Percentiles rank a stretch among this genome's conserved stretches.
Evolutionary conservation across 805 yeast species (phyloP).

Genomic region (Ogataea populi-albae): DNA sequence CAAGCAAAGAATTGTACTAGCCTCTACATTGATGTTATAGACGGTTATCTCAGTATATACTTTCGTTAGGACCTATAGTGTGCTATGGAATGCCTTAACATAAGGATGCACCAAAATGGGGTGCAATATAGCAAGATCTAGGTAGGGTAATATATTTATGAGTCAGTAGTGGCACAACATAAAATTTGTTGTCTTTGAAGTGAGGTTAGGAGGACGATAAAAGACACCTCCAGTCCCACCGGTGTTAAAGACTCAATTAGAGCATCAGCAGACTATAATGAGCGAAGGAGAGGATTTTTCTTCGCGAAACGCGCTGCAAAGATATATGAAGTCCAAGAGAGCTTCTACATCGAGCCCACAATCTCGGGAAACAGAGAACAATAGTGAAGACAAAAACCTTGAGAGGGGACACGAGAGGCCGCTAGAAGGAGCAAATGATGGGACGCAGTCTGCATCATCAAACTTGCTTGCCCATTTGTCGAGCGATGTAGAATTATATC

Average conservation of each 20-base stretch:
- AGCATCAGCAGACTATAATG: no score
- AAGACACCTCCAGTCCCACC: no score
- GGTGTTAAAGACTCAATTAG: no score
- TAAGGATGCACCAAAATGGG: no score
- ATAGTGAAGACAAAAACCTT: background rate
- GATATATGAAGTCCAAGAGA: conserved; percentile 13
- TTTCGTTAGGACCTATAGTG: no score
- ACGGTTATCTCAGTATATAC: no score
- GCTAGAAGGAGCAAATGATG: conserved; percentile 2
- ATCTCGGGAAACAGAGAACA: background rate
- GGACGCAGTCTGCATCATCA: conserved; percentile 3
- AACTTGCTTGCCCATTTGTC: conserved; percentile 24
- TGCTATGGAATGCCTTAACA: no score
- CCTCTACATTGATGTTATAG: no score
- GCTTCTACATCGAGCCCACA: background rate
- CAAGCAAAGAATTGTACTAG: no score
- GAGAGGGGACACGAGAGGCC: background rate
- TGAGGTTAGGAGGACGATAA: conserved; percentile 10
- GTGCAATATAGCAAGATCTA: background rate
- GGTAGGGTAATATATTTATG: background rate
- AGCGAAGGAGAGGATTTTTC: no score
- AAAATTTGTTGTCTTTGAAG: conserved; percentile 5
- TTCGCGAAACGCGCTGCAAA: conserved; percentile 11
- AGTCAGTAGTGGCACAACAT: conserved; percentile 9
- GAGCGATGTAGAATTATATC: conserved; percentile 30